A percentile compares a stretch with the other conserved stretches of the same genome.
These are phyloP conservation scores for Nothopassalora personata DNA, from an alignment of 2,329 filamentous ascomycete species.

Conservation along the genomic window DNA sequence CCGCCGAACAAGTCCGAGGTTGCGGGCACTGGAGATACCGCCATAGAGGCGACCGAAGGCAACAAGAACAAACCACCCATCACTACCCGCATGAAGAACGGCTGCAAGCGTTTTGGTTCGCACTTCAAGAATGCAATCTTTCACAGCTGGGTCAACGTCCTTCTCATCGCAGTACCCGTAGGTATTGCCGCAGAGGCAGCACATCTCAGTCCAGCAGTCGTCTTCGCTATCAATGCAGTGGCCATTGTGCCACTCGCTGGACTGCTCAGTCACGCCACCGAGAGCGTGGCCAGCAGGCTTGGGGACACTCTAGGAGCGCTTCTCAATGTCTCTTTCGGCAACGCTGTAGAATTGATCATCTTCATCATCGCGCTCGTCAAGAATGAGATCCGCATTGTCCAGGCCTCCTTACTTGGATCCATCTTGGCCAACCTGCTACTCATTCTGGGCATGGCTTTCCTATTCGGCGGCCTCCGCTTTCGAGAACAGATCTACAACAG, in stretches of 20 bases:
- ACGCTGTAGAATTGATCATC: conserved; percentile 50
- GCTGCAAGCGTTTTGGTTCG: conserved; percentile 49
- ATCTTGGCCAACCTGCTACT: conserved; percentile 84
- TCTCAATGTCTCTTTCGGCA: conserved; percentile 50
- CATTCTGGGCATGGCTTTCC: conserved; percentile 87
- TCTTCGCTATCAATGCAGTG: conserved; percentile 49
- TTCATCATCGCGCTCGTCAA: conserved; percentile 71
- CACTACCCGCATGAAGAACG: conserved; percentile 46
- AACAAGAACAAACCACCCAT: conserved; percentile 41
- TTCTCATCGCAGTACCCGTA: conserved; percentile 72
- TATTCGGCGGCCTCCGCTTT: conserved; percentile 77
- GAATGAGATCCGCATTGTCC: conserved; percentile 83
- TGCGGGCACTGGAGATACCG: conserved; percentile 49
- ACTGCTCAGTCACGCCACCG: conserved; percentile 46
- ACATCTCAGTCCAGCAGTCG: conserved; percentile 37
- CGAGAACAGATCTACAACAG: conserved; percentile 94
- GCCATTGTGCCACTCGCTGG: conserved; percentile 49
- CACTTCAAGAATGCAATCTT: conserved; percentile 56
- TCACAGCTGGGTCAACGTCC: conserved; percentile 71
- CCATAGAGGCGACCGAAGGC: conserved; percentile 40
- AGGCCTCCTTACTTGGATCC: conserved; percentile 82
- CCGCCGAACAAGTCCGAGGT: conserved; percentile 43
- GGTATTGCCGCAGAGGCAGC: conserved; percentile 60
- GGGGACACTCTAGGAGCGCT: conserved; percentile 47
- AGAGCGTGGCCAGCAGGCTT: conserved; percentile 44